phyloP scores from a whole-genome alignment of 495 filamentous ascomycete genomes.

The Chaetomium tenue region DNA sequence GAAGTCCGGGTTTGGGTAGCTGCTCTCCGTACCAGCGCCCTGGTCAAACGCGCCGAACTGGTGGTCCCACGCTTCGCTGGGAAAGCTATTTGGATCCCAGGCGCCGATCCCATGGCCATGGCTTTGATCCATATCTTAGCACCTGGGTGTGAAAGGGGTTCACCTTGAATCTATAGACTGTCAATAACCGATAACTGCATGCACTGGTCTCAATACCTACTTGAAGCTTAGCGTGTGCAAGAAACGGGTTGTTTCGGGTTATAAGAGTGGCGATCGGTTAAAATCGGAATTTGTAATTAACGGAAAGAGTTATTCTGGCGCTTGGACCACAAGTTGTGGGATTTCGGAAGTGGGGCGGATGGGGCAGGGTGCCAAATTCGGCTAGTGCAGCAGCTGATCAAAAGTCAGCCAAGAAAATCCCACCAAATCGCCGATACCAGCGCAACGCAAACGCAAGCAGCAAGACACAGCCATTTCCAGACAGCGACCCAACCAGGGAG shows the following conservation, averaged over 20 bases:
- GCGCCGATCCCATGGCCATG: conserved; percentile 26
- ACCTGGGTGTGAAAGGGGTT: conserved; percentile 22
- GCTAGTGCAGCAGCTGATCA: conserved; percentile 20
- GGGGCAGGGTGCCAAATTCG: conserved; percentile 12
- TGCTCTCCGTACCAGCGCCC: conserved; percentile 20
- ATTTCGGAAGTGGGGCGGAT: background rate
- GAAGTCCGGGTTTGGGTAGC: conserved; percentile 29
- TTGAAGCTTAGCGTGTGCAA: background rate
- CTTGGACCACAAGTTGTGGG: background rate
- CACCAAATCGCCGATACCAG: background rate
- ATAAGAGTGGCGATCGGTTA: background rate
- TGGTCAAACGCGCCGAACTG: conserved; percentile 29
- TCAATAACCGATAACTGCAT: conserved; percentile 13
- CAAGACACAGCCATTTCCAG: conserved; percentile 5
- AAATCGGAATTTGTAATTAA: conserved; percentile 1
- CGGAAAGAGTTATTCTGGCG: background rate
- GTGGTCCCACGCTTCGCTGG: conserved; percentile 29
- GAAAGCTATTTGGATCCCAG: conserved; percentile 31
- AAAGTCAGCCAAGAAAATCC: conserved; percentile 15
- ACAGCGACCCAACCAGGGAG: conserved; percentile 8
- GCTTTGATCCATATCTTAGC: conserved; percentile 29
- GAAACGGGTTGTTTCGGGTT: background rate
- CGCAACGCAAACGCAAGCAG: background rate
- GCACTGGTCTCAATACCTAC: conserved; percentile 16
- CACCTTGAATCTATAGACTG: conserved; percentile 19